Evolutionary conservation across 2,329 filamentous ascomycete genomes (phyloP), one percentile per base, ranked within the genome.

Genomic region (Penicillium glabrum): DNA sequence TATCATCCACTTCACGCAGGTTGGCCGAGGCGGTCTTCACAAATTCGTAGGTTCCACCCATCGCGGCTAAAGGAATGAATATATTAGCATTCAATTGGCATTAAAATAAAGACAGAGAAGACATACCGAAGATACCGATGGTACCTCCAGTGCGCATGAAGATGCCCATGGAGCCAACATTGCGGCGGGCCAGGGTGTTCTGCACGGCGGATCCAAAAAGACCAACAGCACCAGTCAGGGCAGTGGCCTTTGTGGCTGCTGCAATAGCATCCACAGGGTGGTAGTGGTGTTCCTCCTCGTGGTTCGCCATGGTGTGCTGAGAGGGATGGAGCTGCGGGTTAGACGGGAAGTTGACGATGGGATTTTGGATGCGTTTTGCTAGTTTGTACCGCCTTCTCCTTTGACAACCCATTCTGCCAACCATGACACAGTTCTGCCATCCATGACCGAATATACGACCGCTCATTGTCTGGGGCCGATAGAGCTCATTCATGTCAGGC

Each of bases 131-230:
- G 59, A 84, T 72, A 59, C 80, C 89, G 71, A 93, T 89, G 49
- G 88, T 88, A 70, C 87, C 81, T 64, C 92, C 93, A 56, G 87
- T 88, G 69, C 86, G 86, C 46, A 90, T 90, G 72, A 98, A 87
- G 69, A 96, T 83, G 65, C 90, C 89, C 80, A 88, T 85, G 60
- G 87, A 83, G 67, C 92, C 91, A 64, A 95, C 81, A 75, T 96
- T 96, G 73, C 86, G 83, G 80, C 87, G 92, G 54, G 88, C 83
- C 67, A 97, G 83, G 57, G 92, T 91, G 80, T 96, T 98, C 80
- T 93, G 90, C 64, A 96, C 83, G 54, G 89, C 88, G 50, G 91
- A 89, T 59, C 89, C 74, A 75, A 91, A 83, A 71, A 89, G 78
- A 67, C 92, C 92, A 58, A 84, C 83, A 58, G 80, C 79, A 69